These are phyloP conservation scores for Scleromitrula shiraiana DNA, from an alignment of 2,329 filamentous ascomycete species.

Conservation along the genomic window DNA sequence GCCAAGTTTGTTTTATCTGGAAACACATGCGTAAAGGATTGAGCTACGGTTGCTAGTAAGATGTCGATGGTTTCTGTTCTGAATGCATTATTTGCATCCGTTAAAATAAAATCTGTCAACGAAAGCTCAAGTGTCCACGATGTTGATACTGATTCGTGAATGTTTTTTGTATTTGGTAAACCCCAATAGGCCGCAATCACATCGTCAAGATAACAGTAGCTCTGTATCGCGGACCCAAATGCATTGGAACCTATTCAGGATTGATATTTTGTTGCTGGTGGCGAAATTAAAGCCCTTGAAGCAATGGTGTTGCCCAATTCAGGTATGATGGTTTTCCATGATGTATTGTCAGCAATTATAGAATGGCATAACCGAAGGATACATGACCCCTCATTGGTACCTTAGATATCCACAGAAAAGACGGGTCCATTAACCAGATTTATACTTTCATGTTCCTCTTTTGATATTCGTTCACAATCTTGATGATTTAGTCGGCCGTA, in stretches of 20 bases:
- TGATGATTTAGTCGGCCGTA: not conserved
- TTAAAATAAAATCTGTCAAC: not conserved
- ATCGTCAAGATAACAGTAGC: constrained; percentile 15
- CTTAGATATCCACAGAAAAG: constrained; percentile 19
- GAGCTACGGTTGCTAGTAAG: not conserved
- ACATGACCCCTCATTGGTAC: constrained; percentile 30
- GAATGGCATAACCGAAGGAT: constrained; percentile 20
- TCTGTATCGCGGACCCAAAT: not conserved
- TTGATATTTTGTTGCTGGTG: constrained; percentile 30
- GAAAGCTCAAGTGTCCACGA: not conserved
- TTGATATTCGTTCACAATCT: not conserved
- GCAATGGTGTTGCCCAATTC: constrained; percentile 14
- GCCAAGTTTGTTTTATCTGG: not conserved
- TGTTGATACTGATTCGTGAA: not conserved
- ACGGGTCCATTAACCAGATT: constrained; percentile 16
- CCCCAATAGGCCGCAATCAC: constrained; percentile 9
- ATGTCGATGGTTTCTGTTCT: not conserved
- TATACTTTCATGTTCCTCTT: constrained; percentile 28
- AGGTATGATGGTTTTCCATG: constrained; percentile 7
- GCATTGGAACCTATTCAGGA: constrained; percentile 30
- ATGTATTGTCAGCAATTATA: constrained; percentile 30
- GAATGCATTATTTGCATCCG: not conserved
- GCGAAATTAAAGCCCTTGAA: not conserved
- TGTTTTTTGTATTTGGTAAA: not conserved
- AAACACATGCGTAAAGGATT: not conserved